These are phyloP conservation scores for Tulasnella sp. DNA, from an alignment of 768 basidiomycete genomes.

Conservation along the genomic window DNA sequence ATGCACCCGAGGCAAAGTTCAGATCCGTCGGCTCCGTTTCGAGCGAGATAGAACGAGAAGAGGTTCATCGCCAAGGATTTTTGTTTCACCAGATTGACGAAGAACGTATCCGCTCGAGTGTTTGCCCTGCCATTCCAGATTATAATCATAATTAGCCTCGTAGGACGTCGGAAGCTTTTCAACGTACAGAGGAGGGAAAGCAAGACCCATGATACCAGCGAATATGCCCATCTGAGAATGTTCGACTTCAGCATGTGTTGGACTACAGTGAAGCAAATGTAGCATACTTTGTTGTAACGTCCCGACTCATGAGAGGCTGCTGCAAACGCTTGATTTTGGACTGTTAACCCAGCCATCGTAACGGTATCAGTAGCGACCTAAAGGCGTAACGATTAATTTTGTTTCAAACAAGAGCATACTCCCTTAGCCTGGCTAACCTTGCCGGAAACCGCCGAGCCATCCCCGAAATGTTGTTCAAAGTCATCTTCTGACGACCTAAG, in stretches of 20 bases:
- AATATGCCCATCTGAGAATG: neutral
- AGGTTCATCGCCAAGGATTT: neutral
- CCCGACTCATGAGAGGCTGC: neutral
- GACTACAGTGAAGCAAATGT: neutral
- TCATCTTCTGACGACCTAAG: neutral
- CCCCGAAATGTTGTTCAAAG: neutral
- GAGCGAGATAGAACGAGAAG: neutral
- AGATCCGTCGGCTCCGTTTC: neutral
- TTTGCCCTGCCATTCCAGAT: neutral
- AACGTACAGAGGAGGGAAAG: neutral
- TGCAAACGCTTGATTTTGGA: neutral
- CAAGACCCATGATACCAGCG: neutral
- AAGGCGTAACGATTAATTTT: neutral
- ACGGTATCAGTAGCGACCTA: constrained; percentile 10
- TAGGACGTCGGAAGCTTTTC: neutral
- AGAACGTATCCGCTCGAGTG: neutral
- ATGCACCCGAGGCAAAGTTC: constrained; percentile 2
- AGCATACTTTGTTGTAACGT: neutral
- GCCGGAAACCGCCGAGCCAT: neutral
- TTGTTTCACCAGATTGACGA: neutral
- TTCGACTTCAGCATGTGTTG: neutral
- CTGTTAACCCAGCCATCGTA: neutral
- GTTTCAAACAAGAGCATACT: neutral
- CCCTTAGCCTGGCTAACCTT: neutral
- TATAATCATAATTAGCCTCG: neutral